Percentiles rank a stretch among this genome's conserved stretches.
Conservation (phyloP, 805 yeast species). For the Diddensiella transvaalensis region DNA sequence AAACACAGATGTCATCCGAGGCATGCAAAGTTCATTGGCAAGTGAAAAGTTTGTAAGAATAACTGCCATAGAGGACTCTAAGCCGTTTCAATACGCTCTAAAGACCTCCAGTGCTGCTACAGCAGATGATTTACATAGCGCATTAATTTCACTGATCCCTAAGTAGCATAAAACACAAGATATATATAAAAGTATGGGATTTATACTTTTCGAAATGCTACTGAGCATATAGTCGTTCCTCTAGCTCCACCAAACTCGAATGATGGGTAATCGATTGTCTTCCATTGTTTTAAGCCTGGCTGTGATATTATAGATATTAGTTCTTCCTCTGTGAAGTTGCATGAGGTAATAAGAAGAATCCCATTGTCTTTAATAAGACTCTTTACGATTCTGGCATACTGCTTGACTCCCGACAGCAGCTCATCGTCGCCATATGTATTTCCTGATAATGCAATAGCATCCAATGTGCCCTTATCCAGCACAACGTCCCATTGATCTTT, state of each 20-base stretch:
- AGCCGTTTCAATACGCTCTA: slow-evolving; percentile 80
- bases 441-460: slow-evolving; percentile 89
- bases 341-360: slow-evolving; percentile 74
- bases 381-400: slow-evolving; percentile 60
- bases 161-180: neutral
- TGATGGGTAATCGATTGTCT: slow-evolving; percentile 68
- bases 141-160: slow-evolving; percentile 17
- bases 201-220: slow-evolving; percentile 53
- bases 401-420: slow-evolving; percentile 29
- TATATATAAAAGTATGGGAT: neutral
- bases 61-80: slow-evolving; percentile 58
- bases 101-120: slow-evolving; percentile 62
- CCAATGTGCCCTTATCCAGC: slow-evolving; percentile 92
- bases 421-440: slow-evolving; percentile 42
- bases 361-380: slow-evolving; percentile 60
- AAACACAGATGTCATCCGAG: slow-evolving; percentile 63
- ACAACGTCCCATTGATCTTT: slow-evolving; percentile 63
- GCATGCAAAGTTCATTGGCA: slow-evolving; percentile 79
- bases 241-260: slow-evolving; percentile 86
- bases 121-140: slow-evolving; percentile 54
- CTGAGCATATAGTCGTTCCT: slow-evolving; percentile 84
- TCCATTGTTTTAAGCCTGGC: slow-evolving; percentile 54
- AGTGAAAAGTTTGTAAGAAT: slow-evolving; percentile 82
- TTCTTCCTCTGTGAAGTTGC: slow-evolving; percentile 88
- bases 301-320: slow-evolving; percentile 51